Evolutionary conservation across 2,329 filamentous ascomycete genomes (phyloP).

Genomic region (Alternaria burnsii): DNA sequence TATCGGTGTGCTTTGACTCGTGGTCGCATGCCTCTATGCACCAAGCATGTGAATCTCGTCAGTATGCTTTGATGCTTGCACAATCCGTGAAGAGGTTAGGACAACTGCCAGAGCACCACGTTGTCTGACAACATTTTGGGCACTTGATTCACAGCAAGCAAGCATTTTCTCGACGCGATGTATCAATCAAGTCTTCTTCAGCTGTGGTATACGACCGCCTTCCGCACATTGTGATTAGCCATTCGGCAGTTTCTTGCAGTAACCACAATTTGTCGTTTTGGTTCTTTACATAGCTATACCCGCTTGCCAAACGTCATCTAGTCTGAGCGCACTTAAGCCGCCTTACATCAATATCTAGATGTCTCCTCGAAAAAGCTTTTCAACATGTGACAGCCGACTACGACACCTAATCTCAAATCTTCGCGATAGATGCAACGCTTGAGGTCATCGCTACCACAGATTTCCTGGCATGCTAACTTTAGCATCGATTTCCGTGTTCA

Average conservation of each 20-base stretch:
- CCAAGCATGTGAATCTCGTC: neutral
- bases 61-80: neutral
- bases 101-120: neutral
- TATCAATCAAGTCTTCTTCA: neutral
- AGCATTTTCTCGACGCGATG: neutral
- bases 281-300: neutral
- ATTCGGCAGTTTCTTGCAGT: neutral
- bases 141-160: neutral
- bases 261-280: neutral
- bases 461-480: neutral
- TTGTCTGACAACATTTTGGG: neutral
- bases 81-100: neutral
- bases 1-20: neutral
- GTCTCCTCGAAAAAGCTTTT: neutral
- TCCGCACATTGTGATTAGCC: neutral
- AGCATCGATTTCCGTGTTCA: neutral
- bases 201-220: neutral
- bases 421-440: neutral
- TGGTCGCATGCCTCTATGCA: neutral
- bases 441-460: neutral
- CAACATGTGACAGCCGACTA: neutral
- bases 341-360: neutral
- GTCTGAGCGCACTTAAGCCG: neutral
- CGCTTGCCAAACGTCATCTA: neutral
- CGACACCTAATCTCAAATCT: neutral